A percentile compares a stretch with the other conserved stretches of the same genome.
phyloP scores from a whole-genome alignment of 257 asterid genomes.

The Petrea volubilis region DNA sequence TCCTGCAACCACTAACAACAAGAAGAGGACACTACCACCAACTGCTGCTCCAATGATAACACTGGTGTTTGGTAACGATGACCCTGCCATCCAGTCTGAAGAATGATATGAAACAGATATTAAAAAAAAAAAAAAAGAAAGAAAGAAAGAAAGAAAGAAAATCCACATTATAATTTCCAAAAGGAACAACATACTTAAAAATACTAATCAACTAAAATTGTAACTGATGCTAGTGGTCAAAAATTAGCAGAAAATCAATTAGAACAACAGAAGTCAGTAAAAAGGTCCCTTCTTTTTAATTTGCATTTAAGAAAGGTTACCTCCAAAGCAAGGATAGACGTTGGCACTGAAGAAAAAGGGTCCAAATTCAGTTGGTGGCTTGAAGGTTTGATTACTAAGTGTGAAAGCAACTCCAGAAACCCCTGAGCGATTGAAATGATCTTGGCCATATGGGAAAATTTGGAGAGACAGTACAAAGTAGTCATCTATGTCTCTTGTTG shows the following conservation, averaged over 20 bases:
- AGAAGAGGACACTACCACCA: slow-evolving; percentile 64
- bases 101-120: not conserved
- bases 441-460: slow-evolving; percentile 56
- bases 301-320: slow-evolving; percentile 27
- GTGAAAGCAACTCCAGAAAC: slow-evolving; percentile 52
- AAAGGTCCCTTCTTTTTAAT: too few relatives aligned
- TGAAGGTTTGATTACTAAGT: slow-evolving; percentile 82
- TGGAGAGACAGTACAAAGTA: slow-evolving; percentile 54
- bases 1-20: slow-evolving; percentile 61
- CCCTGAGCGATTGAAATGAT: slow-evolving; percentile 63
- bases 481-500: slow-evolving; percentile 49
- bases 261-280: too few relatives aligned
- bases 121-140: not conserved
- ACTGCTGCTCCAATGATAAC: slow-evolving; percentile 76
- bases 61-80: slow-evolving; percentile 41
- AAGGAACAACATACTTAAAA: too few relatives aligned
- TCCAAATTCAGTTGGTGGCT: slow-evolving; percentile 64
- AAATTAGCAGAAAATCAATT: too few relatives aligned
- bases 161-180: not conserved
- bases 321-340: slow-evolving; percentile 44
- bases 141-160: too few relatives aligned
- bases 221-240: too few relatives aligned
- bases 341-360: slow-evolving; percentile 58
- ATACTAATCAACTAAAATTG: too few relatives aligned
- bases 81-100: slow-evolving; percentile 31